Evolutionary conservation across 306 rosid species (phyloP).

Genomic region (Aeschynomene evenia): DNA sequence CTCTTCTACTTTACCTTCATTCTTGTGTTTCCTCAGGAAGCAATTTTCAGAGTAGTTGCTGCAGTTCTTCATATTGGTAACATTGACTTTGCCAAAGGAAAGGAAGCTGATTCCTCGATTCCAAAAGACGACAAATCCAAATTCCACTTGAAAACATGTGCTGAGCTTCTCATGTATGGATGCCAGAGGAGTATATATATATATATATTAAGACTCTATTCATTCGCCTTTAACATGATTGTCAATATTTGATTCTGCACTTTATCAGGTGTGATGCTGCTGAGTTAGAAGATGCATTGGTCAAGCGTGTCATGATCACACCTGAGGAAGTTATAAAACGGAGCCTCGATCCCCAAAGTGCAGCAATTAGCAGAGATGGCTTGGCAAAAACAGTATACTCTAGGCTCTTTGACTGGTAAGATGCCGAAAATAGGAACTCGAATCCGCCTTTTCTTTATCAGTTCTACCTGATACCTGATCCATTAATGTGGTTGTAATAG

Average conservation of each 20-base stretch:
- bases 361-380: constrained; percentile 85
- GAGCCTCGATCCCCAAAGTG: constrained; percentile 96
- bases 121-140: constrained; percentile 89
- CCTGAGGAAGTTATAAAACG: constrained; percentile 98
- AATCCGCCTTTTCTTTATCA: not conserved
- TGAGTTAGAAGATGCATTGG: constrained; percentile 89
- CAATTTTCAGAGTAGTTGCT: constrained; percentile 95
- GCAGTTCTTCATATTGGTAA: constrained; percentile 94
- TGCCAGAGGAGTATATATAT: too few species aligned
- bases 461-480: constrained; percentile 29
- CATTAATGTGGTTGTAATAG: constrained; percentile 48
- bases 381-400: constrained; percentile 92
- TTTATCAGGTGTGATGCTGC: constrained; percentile 67
- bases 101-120: constrained; percentile 83
- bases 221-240: constrained; percentile 25
- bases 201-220: constrained; percentile 12
- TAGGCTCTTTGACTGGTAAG: constrained; percentile 94
- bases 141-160: constrained; percentile 77
- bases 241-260: constrained; percentile 27
- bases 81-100: constrained; percentile 76
- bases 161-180: constrained; percentile 93
- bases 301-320: constrained; percentile 98
- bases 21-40: constrained; percentile 62
- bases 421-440: constrained; percentile 23
- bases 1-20: constrained; percentile 13